Percentiles rank a stretch among this genome's conserved stretches.
phyloP scores from a whole-genome alignment of 2,329 filamentous ascomycete species.

The Exophiala spinifera region DNA sequence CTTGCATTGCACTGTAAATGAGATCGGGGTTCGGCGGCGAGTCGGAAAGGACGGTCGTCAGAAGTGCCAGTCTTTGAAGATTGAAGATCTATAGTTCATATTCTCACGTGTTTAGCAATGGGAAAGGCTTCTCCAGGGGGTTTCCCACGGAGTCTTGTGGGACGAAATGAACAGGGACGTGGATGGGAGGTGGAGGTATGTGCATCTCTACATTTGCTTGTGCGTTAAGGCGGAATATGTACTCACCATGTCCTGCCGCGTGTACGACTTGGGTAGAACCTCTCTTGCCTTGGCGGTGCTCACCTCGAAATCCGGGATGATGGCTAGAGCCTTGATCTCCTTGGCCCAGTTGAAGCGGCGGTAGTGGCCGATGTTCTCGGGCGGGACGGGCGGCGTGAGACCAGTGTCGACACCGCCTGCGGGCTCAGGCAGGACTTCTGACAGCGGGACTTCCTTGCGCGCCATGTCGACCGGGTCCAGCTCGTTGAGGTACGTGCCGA shows the following conservation, averaged over 20 bases:
- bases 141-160: no score
- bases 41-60: conserved; percentile 84
- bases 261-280: conserved; percentile 77
- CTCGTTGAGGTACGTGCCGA: conserved; percentile 94
- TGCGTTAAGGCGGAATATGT: not conserved
- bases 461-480: conserved; percentile 84
- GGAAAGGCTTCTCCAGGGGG: no score
- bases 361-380: conserved; percentile 88
- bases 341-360: conserved; percentile 92
- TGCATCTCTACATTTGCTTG: no score
- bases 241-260: conserved; percentile 75
- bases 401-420: conserved; percentile 91
- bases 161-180: no score
- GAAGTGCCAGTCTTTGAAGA: conserved; percentile 84
- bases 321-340: conserved; percentile 94
- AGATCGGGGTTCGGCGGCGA: conserved; percentile 88
- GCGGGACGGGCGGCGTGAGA: conserved; percentile 80
- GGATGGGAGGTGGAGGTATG: no score
- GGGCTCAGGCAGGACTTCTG: conserved; percentile 85
- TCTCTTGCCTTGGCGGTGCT: conserved; percentile 87
- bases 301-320: conserved; percentile 94
- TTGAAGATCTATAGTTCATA: conserved; percentile 65
- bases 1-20: conserved; percentile 98
- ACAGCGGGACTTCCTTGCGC: conserved; percentile 87
- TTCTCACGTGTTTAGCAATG: no score